Conservation (phyloP, 495 filamentous ascomycete species). For the Beverwykella pulmonaria region DNA sequence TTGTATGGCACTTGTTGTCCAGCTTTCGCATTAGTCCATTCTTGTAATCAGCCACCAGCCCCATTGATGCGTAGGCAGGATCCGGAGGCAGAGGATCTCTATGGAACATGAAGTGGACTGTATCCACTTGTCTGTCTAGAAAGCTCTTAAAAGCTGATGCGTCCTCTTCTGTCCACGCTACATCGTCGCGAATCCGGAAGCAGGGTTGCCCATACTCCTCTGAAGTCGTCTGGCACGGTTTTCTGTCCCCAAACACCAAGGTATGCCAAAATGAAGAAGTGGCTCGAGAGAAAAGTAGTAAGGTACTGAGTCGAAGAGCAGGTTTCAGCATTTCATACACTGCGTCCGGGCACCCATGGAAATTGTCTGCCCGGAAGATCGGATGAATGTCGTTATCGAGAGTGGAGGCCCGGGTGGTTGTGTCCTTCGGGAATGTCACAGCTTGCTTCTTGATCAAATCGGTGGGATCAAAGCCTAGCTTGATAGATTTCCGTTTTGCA, state of each 20-base stretch:
- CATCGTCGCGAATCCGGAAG: slow-evolving; percentile 34
- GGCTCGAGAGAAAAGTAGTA: slow-evolving; percentile 36
- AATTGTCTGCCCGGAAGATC: slow-evolving; percentile 39
- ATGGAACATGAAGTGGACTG: slow-evolving; percentile 40
- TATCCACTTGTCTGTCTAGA: slow-evolving; percentile 28
- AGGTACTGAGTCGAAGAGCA: slow-evolving; percentile 38
- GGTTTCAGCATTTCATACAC: slow-evolving; percentile 41
- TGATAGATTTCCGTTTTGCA: slow-evolving; percentile 32
- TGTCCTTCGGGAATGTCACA: slow-evolving; percentile 25
- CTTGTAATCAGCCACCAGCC: slow-evolving; percentile 39
- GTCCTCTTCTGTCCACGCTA: slow-evolving; percentile 28
- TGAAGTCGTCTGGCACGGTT: slow-evolving; percentile 22
- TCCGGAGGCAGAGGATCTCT: slow-evolving; percentile 31
- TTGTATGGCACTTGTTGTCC: slow-evolving; percentile 35
- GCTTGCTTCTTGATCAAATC: slow-evolving; percentile 41
- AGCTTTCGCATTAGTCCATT: slow-evolving; percentile 34
- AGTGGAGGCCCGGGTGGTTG: slow-evolving; percentile 17
- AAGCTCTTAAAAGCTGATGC: slow-evolving; percentile 31
- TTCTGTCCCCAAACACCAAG: slow-evolving; percentile 38
- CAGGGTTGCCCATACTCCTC: slow-evolving; percentile 33
- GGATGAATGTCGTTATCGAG: slow-evolving; percentile 42
- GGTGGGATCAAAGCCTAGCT: slow-evolving; percentile 40
- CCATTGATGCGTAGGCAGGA: slow-evolving; percentile 37
- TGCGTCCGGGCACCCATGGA: slow-evolving; percentile 40
- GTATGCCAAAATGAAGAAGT: slow-evolving; percentile 41